A percentile compares a stretch with the other conserved stretches of the same genome.
Evolutionary conservation across 2,329 filamentous ascomycete genomes (phyloP).

Genomic region (Aureobasidium sp.): DNA sequence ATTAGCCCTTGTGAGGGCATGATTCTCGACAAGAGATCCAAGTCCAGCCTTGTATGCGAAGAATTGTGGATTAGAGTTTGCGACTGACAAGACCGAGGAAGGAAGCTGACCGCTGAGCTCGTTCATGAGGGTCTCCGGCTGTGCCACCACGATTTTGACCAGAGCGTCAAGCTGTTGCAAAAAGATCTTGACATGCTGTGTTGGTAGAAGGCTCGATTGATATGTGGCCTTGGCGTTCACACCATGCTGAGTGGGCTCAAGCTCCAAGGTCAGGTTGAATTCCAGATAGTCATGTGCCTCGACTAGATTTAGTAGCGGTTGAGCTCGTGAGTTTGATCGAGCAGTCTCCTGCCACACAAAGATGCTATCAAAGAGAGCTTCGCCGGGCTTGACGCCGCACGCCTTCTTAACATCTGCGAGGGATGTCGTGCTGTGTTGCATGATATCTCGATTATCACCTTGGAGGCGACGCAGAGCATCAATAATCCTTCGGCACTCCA

Average conservation of each 20-base stretch:
- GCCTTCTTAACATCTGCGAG: slow-evolving; percentile 63
- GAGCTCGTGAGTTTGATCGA: slow-evolving; percentile 27
- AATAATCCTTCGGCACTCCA: slow-evolving; percentile 42
- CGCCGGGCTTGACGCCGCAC: slow-evolving; percentile 48
- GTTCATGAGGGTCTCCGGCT: slow-evolving; percentile 30
- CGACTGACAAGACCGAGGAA: slow-evolving; percentile 31
- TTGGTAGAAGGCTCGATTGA: slow-evolving; percentile 47
- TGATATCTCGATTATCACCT: slow-evolving; percentile 54
- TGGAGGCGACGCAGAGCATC: slow-evolving; percentile 62
- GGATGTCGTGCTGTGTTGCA: slow-evolving; percentile 58
- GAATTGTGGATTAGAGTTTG: slow-evolving; percentile 32
- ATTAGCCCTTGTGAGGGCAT: slow-evolving; percentile 44
- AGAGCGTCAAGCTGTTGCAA: slow-evolving; percentile 55
- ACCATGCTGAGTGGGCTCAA: slow-evolving; percentile 54
- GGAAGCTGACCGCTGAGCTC: slow-evolving; percentile 27
- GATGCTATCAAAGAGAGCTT: slow-evolving; percentile 65
- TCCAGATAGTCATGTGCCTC: slow-evolving; percentile 66
- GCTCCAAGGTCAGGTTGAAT: slow-evolving; percentile 67
- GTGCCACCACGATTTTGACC: slow-evolving; percentile 37
- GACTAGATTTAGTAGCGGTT: slow-evolving; percentile 44
- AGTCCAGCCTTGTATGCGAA: slow-evolving; percentile 25
- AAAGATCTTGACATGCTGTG: slow-evolving; percentile 50
- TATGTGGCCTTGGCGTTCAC: slow-evolving; percentile 51
- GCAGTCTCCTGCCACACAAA: slow-evolving; percentile 78
- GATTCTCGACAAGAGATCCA: slow-evolving; percentile 46